phyloP scores from a whole-genome alignment of 768 basidiomycete species.

The Suillus subluteus region DNA sequence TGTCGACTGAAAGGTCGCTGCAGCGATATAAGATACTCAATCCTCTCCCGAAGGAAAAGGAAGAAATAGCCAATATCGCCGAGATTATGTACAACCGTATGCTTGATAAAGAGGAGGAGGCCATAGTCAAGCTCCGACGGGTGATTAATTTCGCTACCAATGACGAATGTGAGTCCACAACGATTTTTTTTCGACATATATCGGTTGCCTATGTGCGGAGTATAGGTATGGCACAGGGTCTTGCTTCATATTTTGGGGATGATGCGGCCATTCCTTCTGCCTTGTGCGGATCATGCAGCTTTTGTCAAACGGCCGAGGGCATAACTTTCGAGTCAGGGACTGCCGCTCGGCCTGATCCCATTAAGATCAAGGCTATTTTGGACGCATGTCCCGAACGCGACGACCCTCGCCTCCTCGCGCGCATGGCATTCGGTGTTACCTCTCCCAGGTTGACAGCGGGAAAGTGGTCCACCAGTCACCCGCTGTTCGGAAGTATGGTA shows the following conservation, averaged over 20 bases:
- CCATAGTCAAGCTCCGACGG: slow-evolving; percentile 40
- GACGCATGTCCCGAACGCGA: slow-evolving; percentile 48
- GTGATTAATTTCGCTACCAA: slow-evolving; percentile 43
- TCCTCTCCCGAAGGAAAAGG: slow-evolving; percentile 35
- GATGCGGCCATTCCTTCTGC: slow-evolving; percentile 41
- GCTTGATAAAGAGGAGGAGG: slow-evolving; percentile 45
- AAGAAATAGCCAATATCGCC: slow-evolving; percentile 38
- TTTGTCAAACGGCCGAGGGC: slow-evolving; percentile 41
- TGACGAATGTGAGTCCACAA: slow-evolving; percentile 38
- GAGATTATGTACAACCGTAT: slow-evolving; percentile 40
- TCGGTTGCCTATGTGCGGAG: not conserved
- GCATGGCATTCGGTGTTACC: slow-evolving; percentile 53
- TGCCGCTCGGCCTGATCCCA: slow-evolving; percentile 28
- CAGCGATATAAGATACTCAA: slow-evolving; percentile 42
- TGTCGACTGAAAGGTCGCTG: not conserved
- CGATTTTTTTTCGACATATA: not conserved
- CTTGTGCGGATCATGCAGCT: slow-evolving; percentile 47
- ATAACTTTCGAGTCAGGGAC: slow-evolving; percentile 34
- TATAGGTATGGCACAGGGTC: slow-evolving; percentile 44
- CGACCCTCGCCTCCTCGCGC: slow-evolving; percentile 52
- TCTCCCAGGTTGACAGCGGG: slow-evolving; percentile 46
- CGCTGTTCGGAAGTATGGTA: slow-evolving; percentile 49
- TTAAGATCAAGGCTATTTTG: slow-evolving; percentile 41
- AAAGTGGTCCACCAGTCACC: slow-evolving; percentile 44
- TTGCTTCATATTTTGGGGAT: slow-evolving; percentile 51